Base-by-base conservation (phyloP, 1,284 basidiomycete genomes). In the Pseudozyma hubeiensis region DNA sequence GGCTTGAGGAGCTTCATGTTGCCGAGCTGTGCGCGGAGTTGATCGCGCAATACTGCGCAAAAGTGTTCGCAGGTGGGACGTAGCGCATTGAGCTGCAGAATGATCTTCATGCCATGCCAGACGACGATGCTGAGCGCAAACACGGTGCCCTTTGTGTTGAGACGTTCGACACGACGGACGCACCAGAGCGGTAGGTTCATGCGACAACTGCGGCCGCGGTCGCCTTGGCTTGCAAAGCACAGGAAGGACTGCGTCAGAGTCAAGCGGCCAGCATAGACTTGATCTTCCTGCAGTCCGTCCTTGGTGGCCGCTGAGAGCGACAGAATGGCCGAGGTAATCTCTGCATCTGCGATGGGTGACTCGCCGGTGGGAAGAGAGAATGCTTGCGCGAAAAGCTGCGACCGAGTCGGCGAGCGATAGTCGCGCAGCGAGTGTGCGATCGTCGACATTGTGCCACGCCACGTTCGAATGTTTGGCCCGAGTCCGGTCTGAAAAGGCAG, bases 81-180 rank as follows among this genome's bases (percentile, higher is more conserved):
- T n/a, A 99, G 88, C 0, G 94, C 94, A 8, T 97, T 98, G 60
- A 99, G 87, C 87, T 99, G 96, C 1, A 99, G 89, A 74, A 97
- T 92, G 79, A 97, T 92, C 87, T 97, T 93, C 88, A 93, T 90
- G 47, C 93, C 92, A 84, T 98, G 94, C 94, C 95, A 99, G 58
- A 94, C 90, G n/a, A 91, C 90, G 31, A 99, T 87, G 78, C 93
- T 94, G 43, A 99, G 88, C 6, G 96, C 96, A 83, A 98, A 98
- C 33, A 98, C 92, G 31, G 75, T 78, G 35, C 80, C 77, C 35
- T 75, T 70, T 24, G 94, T 92, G 37, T 94, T 84, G 69, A 81
- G 74, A 50, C 95, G 88, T 85, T 99, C 97, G n/a, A 99, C 97
- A 43, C 97, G 88, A 43, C 97, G 89, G 70, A 99, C 91, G 3